Base-by-base conservation (phyloP, 768 basidiomycete genomes). In the Mycena olivaceomarginata region DNA sequence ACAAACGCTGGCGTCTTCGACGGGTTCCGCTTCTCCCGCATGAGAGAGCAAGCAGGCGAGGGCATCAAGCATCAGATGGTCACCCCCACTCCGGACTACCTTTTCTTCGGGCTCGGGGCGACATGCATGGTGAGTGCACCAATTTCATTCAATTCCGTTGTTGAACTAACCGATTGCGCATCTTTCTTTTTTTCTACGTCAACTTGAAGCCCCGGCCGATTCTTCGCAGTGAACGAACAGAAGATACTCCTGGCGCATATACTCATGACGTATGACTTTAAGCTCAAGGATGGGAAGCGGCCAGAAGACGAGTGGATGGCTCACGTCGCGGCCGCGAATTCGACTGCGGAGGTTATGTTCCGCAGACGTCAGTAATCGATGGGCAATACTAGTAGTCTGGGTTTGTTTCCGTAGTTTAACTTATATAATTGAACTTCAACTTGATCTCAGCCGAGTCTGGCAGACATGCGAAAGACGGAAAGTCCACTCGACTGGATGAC, bases 71-170 rank as follows among this genome's bases (percentile, higher is more conserved):
- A 84, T 82, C 75, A 83, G 75, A 67, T 85, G 81, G 80, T 83
- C 31, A 83, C 83, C 6, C 82, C 83, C 0, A 81, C 81, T 11
- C 60, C 81, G 15, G 83, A 85, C 7, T 86, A 82, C 53, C 76
- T 87, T 15, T 67, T 82, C 0, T 89, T 87, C 70, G 88, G 88
- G 4, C 81, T 85, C 41, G 88, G 88, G 88, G 2, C 81, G 84
- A 25, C 83, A 85, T 66, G 84, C 84, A 16, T 85, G 84, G 84
- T 83, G 41, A 51, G 81, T 66, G 57, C 6, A 4, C 20, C 9
- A 66, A 2, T 31, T 1, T 64, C n/a, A 15, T 10, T 45, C 43
- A 11, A 4, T 31, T 31, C 31, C 31, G 31, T 31, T 4, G 31
- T 56, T 39, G 57, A 31, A 25, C 16, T 60, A 6, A 20, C 31